These are phyloP conservation scores for Achaetomium macrosporum DNA, from an alignment of 2,329 filamentous ascomycete genomes.

Conservation along the genomic window DNA sequence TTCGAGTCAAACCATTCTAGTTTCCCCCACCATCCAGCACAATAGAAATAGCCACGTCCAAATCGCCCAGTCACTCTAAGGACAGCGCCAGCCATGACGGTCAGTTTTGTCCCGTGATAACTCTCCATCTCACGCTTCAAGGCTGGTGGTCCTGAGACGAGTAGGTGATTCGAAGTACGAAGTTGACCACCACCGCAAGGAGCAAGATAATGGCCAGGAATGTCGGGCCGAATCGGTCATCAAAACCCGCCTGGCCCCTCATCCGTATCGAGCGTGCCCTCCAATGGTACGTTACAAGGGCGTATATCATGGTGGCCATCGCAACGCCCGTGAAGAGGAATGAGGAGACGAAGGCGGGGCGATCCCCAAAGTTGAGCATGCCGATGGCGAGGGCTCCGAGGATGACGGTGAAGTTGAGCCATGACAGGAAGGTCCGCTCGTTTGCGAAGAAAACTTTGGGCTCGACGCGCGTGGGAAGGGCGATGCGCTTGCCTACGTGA, in stretches of 20 bases:
- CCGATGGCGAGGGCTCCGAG: conserved; percentile 93
- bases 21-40: background rate
- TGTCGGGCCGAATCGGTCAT: conserved; percentile 91
- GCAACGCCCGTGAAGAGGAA: conserved; percentile 91
- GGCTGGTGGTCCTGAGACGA: conserved; percentile 30
- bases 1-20: background rate
- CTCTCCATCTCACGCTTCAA: conserved; percentile 6
- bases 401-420: conserved; percentile 99
- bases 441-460: conserved; percentile 99
- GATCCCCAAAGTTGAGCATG: conserved; percentile 96
- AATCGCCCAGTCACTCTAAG: background rate
- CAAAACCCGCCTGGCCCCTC: conserved; percentile 90
- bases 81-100: background rate
- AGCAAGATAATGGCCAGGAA: conserved; percentile 80
- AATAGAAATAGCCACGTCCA: background rate
- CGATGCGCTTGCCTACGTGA: conserved; percentile 87
- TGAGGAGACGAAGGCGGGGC: conserved; percentile 86
- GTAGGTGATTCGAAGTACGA: conserved; percentile 69
- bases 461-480: conserved; percentile 94
- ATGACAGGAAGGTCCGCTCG: conserved; percentile 97
- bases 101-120: background rate
- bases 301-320: conserved; percentile 93
- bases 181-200: conserved; percentile 91
- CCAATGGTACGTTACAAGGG: conserved; percentile 94
- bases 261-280: conserved; percentile 85